These are phyloP conservation scores for Oxalis stricta DNA, from an alignment of 441 rosid genomes.

Conservation along the genomic window DNA sequence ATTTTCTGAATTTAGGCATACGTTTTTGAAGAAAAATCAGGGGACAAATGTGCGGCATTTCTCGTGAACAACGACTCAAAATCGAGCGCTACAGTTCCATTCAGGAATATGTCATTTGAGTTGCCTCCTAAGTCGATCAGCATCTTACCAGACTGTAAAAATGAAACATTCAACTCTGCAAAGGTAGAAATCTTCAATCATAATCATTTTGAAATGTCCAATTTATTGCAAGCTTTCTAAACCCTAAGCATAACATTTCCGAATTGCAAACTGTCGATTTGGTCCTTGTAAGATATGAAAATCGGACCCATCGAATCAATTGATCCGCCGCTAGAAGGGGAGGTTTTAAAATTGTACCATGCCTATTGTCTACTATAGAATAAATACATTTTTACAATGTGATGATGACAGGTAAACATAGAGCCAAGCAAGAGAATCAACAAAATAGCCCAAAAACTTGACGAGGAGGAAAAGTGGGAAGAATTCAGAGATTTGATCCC, in stretches of 20 bases:
- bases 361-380: no score
- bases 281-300: no score
- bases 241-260: no score
- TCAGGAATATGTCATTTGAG: conserved; percentile 21
- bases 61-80: conserved; percentile 32
- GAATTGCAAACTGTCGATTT: no score
- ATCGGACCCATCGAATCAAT: no score
- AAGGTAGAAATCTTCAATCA: conserved; percentile 20
- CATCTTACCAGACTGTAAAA: conserved; percentile 34
- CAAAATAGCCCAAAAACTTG: conserved; percentile 15
- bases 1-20: conserved; percentile 66
- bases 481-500: conserved; percentile 33
- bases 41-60: conserved; percentile 52
- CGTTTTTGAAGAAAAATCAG: conserved; percentile 37
- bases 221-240: no score
- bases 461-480: conserved; percentile 25
- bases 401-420: conserved; percentile 20
- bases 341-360: no score
- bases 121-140: conserved; percentile 44
- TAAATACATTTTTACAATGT: no score
- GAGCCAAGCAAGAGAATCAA: conserved; percentile 20
- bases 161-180: conserved; percentile 36
- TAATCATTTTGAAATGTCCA: no score
- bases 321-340: no score
- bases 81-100: conserved; percentile 21